Base-by-base conservation (phyloP, 305 asterid genomes). In the Coffea humblotiana region DNA sequence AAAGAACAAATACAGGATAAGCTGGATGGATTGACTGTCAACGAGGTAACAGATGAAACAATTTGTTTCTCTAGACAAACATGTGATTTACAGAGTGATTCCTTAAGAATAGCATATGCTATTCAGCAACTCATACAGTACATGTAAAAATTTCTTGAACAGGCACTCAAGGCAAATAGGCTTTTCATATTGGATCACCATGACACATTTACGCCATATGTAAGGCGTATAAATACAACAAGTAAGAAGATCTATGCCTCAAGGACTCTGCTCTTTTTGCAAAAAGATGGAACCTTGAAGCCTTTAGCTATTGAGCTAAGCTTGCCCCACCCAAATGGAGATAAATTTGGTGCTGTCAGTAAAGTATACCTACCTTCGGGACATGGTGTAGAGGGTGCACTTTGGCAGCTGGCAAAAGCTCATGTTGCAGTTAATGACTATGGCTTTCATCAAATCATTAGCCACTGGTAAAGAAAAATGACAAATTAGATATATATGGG, bases 341-440 rank as follows among this genome's bases (percentile, higher is more conserved):
- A 90, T 81, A 82, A 86, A 79, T 78, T 64, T 27, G 97, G 97
- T 43, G 85, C 92, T 12, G 76, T 89, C 43, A 93, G 95, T 85
- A 66, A 79, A 21, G 97, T 94, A 40, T 84, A 79, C 80, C 87
- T 90, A 15, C 97, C 97, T 61, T 88, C 92, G 16, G 85, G 88
- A 78, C 84, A 90, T 8, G 97, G 96, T 49, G 84, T 85, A 54
- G 83, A 90, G 76, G 87, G 87, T 37, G 73, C 95, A 16, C 37
- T 94, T 68, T 94, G 98, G 98, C 93, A 88, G 78, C 84, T 93
- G 78, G 97, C 97, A 25, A 93, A 94, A 88, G 92, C 97, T 72
- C 90, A 92, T 83, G 97, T 82, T 70, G 88, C 88, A 6, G 90
- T 94, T 27, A 90, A 90, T 80, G 98, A 94, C 74, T 89, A 92